These are phyloP conservation scores for Acanthamoeba triangularis DNA, from an alignment of 208 protist genomes.

Conservation along the genomic window DNA sequence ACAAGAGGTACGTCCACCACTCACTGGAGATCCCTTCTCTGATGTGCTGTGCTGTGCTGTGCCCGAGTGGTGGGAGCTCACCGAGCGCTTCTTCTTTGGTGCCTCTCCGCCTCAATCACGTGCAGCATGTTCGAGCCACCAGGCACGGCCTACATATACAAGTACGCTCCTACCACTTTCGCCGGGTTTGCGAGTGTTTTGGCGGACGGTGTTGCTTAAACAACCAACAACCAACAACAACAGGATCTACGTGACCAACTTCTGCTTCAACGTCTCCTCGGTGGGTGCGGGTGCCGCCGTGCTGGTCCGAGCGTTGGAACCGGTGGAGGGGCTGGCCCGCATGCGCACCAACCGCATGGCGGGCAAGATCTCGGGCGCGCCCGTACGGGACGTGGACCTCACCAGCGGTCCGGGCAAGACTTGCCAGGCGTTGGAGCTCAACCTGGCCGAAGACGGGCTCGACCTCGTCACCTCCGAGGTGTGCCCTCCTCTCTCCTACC, in stretches of 20 bases:
- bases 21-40: too few relatives aligned
- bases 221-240: too few relatives aligned
- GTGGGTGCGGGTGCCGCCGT: background rate
- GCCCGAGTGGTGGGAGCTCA: too few relatives aligned
- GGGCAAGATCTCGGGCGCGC: background rate
- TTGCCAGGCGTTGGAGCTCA: constrained; percentile 11
- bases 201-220: too few relatives aligned
- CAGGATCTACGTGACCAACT: constrained; percentile 46
- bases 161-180: background rate
- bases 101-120: too few relatives aligned
- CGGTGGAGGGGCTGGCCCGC: constrained; percentile 9
- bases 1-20: constrained; percentile 28
- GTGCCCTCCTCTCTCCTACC: background rate
- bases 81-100: too few relatives aligned
- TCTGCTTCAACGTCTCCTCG: constrained; percentile 65
- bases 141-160: constrained; percentile 57
- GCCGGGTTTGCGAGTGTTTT: background rate
- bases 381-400: background rate
- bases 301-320: constrained; percentile 39
- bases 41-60: too few relatives aligned
- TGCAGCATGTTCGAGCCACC: constrained; percentile 59
- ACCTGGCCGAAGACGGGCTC: constrained; percentile 28
- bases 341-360: constrained; percentile 1
- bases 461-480: constrained; percentile 20
- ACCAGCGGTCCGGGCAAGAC: constrained; percentile 34